Percentiles rank a stretch among this genome's conserved stretches.
Evolutionary conservation across 176 grass and related monocot species (phyloP).

Genomic region (Juncus inflexus): DNA sequence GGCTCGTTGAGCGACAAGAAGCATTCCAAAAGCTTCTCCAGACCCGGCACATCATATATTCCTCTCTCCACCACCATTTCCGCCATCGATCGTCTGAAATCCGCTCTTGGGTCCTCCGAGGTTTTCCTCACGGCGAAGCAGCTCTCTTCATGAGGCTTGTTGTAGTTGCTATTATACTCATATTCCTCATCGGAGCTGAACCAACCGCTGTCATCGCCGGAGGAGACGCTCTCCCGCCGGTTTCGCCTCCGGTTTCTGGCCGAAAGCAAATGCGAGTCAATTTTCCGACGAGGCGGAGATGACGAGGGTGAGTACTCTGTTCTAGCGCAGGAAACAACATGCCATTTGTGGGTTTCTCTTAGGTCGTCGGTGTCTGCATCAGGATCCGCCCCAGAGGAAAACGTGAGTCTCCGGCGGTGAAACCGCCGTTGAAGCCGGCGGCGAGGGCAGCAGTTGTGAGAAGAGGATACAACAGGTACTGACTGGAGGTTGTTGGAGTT

Average conservation of each 20-base stretch:
- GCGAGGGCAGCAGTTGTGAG: slow-evolving; percentile 26
- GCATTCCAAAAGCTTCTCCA: slow-evolving; percentile 75
- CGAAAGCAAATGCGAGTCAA: slow-evolving; percentile 38
- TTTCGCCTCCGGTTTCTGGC: slow-evolving; percentile 23
- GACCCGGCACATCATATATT: slow-evolving; percentile 66
- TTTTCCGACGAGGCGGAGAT: slow-evolving; percentile 47
- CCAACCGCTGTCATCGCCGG: slow-evolving; percentile 70
- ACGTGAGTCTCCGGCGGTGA: not conserved
- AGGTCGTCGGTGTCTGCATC: slow-evolving; percentile 32
- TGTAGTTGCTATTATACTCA: slow-evolving; percentile 11
- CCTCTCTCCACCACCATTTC: slow-evolving; percentile 80
- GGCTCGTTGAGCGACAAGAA: slow-evolving; percentile 70
- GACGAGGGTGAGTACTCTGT: slow-evolving; percentile 20
- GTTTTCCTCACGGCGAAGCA: slow-evolving; percentile 85
- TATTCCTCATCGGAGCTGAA: slow-evolving; percentile 65
- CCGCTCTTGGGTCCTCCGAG: slow-evolving; percentile 60
- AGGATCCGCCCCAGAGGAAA: not conserved
- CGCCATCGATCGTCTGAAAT: slow-evolving; percentile 84
- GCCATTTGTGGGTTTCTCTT: slow-evolving; percentile 74
- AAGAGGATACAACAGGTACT: not conserved
- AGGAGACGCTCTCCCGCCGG: slow-evolving; percentile 37
- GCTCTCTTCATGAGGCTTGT: slow-evolving; percentile 29
- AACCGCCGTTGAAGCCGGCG: slow-evolving; percentile 5
- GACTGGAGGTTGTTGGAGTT: slow-evolving; percentile 1
- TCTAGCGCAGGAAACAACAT: slow-evolving; percentile 42